A percentile compares a stretch with the other conserved stretches of the same genome.
phyloP scores from a whole-genome alignment of 768 basidiomycete genomes.

The Boletus bicolor region DNA sequence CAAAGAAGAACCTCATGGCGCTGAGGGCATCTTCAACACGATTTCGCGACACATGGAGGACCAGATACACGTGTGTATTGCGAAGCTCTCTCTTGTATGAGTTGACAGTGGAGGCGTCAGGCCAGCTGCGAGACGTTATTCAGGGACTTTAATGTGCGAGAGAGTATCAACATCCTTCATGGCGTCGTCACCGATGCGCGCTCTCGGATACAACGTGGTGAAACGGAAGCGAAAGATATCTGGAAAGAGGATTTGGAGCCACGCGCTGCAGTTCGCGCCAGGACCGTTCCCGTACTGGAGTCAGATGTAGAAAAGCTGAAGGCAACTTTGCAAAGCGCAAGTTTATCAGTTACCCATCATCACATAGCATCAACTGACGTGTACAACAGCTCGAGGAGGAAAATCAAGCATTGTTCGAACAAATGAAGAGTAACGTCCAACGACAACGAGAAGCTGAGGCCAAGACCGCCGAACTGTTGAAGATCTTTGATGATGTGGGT shows the following conservation, averaged over 20 bases:
- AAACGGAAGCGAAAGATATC: slow-evolving; percentile 45
- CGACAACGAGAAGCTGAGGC: slow-evolving; percentile 46
- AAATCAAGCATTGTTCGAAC: slow-evolving; percentile 45
- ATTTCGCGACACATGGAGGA: slow-evolving; percentile 72
- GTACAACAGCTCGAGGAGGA: slow-evolving; percentile 52
- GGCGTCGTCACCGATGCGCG: slow-evolving; percentile 65
- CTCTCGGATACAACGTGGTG: slow-evolving; percentile 46
- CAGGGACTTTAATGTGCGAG: slow-evolving; percentile 61
- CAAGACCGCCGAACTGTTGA: slow-evolving; percentile 45
- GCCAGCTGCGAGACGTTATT: slow-evolving; percentile 68
- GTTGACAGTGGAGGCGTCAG: slow-evolving; percentile 34
- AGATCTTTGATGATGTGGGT: slow-evolving; percentile 53
- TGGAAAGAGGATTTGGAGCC: slow-evolving; percentile 70
- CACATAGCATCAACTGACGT: background rate
- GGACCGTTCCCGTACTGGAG: slow-evolving; percentile 58
- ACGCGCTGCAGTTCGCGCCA: slow-evolving; percentile 56
- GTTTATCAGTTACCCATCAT: background rate
- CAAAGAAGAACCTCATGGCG: slow-evolving; percentile 62
- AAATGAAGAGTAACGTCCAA: slow-evolving; percentile 47
- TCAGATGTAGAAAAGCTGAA: slow-evolving; percentile 39
- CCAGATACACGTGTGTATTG: slow-evolving; percentile 41
- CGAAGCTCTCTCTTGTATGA: background rate
- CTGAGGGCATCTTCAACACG: slow-evolving; percentile 57
- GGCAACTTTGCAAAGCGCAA: slow-evolving; percentile 37
- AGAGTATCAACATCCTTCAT: slow-evolving; percentile 70